Percentiles rank a stretch among this genome's conserved stretches.
These are phyloP conservation scores for Auricularia sp. DNA, from an alignment of 768 basidiomycete species.

Conservation along the genomic window DNA sequence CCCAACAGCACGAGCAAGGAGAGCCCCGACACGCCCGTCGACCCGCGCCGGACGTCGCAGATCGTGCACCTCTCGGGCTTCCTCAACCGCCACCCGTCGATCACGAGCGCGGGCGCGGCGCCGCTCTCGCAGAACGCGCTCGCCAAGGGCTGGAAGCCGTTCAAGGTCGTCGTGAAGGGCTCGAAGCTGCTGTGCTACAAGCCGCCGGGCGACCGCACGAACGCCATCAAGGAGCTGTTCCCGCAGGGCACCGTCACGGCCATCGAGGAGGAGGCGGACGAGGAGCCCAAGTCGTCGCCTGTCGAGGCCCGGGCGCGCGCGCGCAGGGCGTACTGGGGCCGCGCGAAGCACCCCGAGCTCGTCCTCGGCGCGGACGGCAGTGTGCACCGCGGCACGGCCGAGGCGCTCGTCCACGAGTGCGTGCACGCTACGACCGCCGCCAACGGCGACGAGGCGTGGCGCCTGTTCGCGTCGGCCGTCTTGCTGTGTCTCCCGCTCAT, in stretches of 20 bases:
- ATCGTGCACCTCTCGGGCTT: conserved; percentile 68
- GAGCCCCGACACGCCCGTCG: not conserved
- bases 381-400: conserved; percentile 59
- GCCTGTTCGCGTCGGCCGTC: conserved; percentile 51
- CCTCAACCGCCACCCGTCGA: conserved; percentile 55
- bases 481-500: conserved; percentile 49
- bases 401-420: conserved; percentile 72
- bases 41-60: conserved; percentile 39
- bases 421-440: conserved; percentile 68
- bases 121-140: conserved; percentile 18
- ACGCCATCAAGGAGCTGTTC: conserved; percentile 64
- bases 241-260: conserved; percentile 51
- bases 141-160: conserved; percentile 76
- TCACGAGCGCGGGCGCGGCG: conserved; percentile 2
- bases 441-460: conserved; percentile 31
- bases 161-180: conserved; percentile 74
- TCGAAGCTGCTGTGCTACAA: conserved; percentile 83
- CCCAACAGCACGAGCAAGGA: not conserved
- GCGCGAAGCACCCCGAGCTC: conserved; percentile 63
- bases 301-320: conserved; percentile 13
- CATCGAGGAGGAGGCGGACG: conserved; percentile 36
- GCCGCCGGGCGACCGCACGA: conserved; percentile 56
- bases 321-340: conserved; percentile 62
- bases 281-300: conserved; percentile 14
- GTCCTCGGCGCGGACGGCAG: conserved; percentile 27